These are phyloP conservation scores for Aquilaria agallochum DNA, from an alignment of 441 rosid genomes.

Conservation along the genomic window DNA sequence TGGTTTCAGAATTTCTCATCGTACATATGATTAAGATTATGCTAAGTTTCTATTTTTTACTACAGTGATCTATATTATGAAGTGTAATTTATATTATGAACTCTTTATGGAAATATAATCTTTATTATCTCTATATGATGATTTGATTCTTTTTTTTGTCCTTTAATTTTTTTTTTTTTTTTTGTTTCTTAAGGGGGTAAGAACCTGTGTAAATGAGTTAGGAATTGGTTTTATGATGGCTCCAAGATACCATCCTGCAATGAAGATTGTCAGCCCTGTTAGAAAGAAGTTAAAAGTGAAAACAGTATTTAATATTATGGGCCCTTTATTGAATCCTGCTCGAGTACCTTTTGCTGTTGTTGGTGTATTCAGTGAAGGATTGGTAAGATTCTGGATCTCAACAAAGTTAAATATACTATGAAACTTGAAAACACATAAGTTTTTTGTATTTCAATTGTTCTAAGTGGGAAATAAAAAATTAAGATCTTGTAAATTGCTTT, in stretches of 20 bases:
- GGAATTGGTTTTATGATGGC: constrained; percentile 98
- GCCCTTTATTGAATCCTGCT: constrained; percentile 97
- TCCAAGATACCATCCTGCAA: constrained; percentile 86
- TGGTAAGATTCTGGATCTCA: constrained; percentile 40
- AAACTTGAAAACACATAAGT: too few relatives aligned
- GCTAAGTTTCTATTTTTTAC: neutral
- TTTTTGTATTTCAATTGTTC: too few relatives aligned
- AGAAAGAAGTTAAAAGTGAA: constrained; percentile 80
- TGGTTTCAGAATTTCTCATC: constrained; percentile 2
- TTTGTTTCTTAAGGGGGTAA: constrained; percentile 45
- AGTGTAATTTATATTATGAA: neutral
- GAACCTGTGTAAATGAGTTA: constrained; percentile 74
- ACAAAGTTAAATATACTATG: too few relatives aligned
- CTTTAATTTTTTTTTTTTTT: neutral
- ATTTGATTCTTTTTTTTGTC: neutral
- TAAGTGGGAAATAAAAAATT: neutral
- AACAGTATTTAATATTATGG: constrained; percentile 85
- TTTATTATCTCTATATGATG: neutral
- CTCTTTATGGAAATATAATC: neutral
- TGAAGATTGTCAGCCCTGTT: constrained; percentile 83
- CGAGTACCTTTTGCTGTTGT: constrained; percentile 80
- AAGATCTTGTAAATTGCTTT: neutral
- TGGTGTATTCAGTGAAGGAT: constrained; percentile 76
- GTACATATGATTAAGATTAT: neutral
- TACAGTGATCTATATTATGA: neutral